Evolutionary conservation across 495 filamentous ascomycete species (phyloP).

Genomic region (Tuber calosporum): DNA sequence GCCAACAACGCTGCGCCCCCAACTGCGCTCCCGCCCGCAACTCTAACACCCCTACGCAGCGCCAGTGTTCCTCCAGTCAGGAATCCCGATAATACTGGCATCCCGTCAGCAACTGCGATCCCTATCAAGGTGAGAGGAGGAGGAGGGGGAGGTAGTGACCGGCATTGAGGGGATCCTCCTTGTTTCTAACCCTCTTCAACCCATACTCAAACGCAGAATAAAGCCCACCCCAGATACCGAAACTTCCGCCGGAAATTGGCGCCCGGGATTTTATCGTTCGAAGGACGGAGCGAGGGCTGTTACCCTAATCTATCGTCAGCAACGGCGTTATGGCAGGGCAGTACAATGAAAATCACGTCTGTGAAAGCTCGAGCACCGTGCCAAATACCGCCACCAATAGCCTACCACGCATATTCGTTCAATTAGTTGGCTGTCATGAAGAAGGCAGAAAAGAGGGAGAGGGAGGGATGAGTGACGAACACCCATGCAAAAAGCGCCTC

Average conservation of each 20-base stretch:
- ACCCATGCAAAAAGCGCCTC: constrained; percentile 95
- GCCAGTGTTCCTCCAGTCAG: constrained; percentile 91
- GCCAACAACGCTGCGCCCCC: constrained; percentile 87
- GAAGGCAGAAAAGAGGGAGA: constrained; percentile 8
- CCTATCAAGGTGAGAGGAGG: not conserved
- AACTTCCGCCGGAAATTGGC: constrained; percentile 93
- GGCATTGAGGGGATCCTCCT: constrained; percentile 95
- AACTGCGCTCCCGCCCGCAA: constrained; percentile 87
- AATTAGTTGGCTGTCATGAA: constrained; percentile 1
- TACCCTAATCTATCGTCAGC: not conserved
- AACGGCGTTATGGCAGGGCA: not conserved
- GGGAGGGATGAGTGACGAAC: constrained; percentile 52
- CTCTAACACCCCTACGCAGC: constrained; percentile 77
- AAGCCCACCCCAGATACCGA: constrained; percentile 91
- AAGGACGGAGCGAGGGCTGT: constrained; percentile 50
- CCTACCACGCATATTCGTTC: constrained; percentile 45
- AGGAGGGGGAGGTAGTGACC: constrained; percentile 49
- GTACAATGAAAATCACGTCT: constrained; percentile 51
- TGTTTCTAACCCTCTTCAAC: constrained; percentile 86
- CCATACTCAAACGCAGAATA: constrained; percentile 94
- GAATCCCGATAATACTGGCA: constrained; percentile 76
- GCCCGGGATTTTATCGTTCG: constrained; percentile 96
- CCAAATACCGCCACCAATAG: constrained; percentile 92
- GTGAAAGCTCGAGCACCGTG: constrained; percentile 95
- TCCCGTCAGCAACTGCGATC: not conserved